These are phyloP conservation scores for Fusarium austroafricanum DNA, from an alignment of 2,329 filamentous ascomycete genomes.

Conservation along the genomic window DNA sequence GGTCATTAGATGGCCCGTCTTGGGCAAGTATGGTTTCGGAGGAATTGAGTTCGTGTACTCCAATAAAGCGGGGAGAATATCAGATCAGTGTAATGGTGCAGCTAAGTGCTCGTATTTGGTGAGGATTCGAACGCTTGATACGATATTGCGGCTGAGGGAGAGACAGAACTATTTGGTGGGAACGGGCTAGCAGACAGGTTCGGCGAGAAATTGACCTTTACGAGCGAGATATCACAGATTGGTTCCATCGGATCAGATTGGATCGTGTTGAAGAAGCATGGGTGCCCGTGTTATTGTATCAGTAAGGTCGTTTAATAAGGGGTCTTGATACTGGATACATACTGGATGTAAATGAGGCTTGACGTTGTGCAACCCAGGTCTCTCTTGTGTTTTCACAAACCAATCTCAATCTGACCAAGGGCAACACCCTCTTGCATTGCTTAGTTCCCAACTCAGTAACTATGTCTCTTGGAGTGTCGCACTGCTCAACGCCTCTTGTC, in stretches of 20 bases:
- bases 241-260: constrained; percentile 28
- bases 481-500: constrained; percentile 15
- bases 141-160: constrained; percentile 27
- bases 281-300: constrained; percentile 6
- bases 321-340: not conserved
- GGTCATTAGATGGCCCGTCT: constrained; percentile 18
- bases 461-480: constrained; percentile 6
- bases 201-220: constrained; percentile 5
- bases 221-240: constrained; percentile 23
- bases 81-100: constrained; percentile 29
- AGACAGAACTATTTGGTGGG: not conserved
- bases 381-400: not conserved
- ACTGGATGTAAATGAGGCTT: not conserved
- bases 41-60: constrained; percentile 18
- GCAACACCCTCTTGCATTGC: not conserved
- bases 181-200: constrained; percentile 9
- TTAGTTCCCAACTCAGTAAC: not conserved
- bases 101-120: constrained; percentile 31
- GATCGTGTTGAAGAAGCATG: constrained; percentile 23
- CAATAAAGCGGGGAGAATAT: constrained; percentile 23
- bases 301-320: constrained; percentile 13
- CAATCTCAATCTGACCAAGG: not conserved
- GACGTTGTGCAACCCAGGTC: constrained; percentile 15
- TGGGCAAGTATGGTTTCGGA: constrained; percentile 14
- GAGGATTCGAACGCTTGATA: constrained; percentile 6